These are phyloP conservation scores for Terana coerulea DNA, from an alignment of 768 basidiomycete species.

Conservation along the genomic window DNA sequence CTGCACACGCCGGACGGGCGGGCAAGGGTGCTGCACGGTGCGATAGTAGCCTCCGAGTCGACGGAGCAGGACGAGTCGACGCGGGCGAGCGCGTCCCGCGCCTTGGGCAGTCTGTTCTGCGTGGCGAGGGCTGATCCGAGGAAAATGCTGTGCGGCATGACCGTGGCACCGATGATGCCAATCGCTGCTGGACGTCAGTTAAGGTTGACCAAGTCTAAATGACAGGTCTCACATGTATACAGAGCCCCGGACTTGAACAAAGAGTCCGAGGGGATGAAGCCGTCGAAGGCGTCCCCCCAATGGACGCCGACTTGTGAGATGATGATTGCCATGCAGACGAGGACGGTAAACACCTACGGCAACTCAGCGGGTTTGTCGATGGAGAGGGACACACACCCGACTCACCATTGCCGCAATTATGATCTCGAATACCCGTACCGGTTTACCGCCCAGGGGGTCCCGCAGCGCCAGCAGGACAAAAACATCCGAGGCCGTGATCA, in stretches of 20 bases:
- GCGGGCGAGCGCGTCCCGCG: conserved; percentile 10
- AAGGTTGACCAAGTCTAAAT: neutral
- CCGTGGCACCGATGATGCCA: conserved; percentile 78
- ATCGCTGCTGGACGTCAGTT: conserved; percentile 40
- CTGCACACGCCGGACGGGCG: neutral
- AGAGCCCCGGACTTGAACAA: conserved; percentile 53
- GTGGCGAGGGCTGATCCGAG: conserved; percentile 84
- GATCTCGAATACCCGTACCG: conserved; percentile 65
- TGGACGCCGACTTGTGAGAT: conserved; percentile 65
- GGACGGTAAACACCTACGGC: conserved; percentile 40
- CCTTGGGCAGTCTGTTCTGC: conserved; percentile 59
- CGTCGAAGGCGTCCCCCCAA: conserved; percentile 72
- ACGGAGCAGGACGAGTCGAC: conserved; percentile 8
- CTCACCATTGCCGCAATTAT: conserved; percentile 60
- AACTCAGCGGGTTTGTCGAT: neutral
- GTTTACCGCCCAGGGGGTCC: conserved; percentile 55
- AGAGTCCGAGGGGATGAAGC: conserved; percentile 69
- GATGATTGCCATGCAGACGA: conserved; percentile 76
- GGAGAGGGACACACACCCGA: neutral
- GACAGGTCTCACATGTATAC: conserved; percentile 53
- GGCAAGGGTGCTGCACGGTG: neutral
- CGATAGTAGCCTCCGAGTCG: conserved; percentile 4
- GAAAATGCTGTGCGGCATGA: conserved; percentile 94
- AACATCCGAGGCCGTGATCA: conserved; percentile 47
- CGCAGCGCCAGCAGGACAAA: conserved; percentile 60